phyloP scores from a whole-genome alignment of 1,284 basidiomycete genomes.

The Rhizoctonia solani region DNA sequence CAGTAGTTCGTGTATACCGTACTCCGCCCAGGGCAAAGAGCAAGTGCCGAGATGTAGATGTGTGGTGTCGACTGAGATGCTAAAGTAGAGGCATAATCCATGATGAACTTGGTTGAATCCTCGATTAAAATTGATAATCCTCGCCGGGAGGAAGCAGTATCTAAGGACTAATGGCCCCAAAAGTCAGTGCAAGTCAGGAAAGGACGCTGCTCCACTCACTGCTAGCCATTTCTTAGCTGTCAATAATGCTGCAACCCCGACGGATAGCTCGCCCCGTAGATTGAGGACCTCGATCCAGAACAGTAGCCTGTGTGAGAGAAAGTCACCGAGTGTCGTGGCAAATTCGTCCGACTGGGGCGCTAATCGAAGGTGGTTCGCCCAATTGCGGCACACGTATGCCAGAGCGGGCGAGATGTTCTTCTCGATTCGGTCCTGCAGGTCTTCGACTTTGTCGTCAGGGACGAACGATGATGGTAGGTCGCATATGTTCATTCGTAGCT shows the following conservation, averaged over 20 bases:
- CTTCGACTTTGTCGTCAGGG: neutral
- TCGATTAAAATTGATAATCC: neutral
- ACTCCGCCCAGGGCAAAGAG: neutral
- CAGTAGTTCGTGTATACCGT: neutral
- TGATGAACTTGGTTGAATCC: conserved; percentile 1
- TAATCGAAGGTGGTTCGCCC: neutral
- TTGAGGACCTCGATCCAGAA: conserved; percentile 8
- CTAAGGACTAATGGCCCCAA: neutral
- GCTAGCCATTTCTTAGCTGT: neutral
- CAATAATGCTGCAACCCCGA: neutral
- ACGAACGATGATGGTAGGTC: neutral
- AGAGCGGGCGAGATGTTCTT: neutral
- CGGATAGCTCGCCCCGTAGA: neutral
- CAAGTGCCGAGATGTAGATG: neutral
- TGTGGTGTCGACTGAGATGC: conserved; percentile 1
- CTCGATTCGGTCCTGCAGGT: neutral
- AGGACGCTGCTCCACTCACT: neutral
- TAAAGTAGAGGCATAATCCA: neutral
- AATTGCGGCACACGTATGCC: neutral
- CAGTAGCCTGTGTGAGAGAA: neutral
- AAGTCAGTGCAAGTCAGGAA: neutral
- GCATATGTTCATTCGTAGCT: conserved; percentile 2
- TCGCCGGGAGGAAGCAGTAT: neutral
- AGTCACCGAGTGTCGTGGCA: neutral
- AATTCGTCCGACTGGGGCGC: neutral